Evolutionary conservation across 805 yeast species (phyloP).

Genomic region (Metschnikowia aberdeeniae): DNA sequence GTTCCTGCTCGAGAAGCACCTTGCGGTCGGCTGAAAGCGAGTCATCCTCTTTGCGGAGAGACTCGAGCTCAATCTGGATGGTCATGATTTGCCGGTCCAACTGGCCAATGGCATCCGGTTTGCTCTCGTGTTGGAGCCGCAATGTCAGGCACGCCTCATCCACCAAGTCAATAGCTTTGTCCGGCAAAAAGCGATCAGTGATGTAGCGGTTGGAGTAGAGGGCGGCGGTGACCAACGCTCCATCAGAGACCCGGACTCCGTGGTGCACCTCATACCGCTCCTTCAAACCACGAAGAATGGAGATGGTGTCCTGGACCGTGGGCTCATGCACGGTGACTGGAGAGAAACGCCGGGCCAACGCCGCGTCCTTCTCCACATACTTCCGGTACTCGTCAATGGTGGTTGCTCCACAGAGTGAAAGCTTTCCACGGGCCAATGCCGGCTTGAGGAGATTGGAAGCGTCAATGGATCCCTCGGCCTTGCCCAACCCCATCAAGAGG

Average conservation of each 20-base stretch:
- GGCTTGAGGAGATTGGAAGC: constrained; percentile 93
- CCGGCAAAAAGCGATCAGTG: constrained; percentile 88
- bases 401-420: constrained; percentile 95
- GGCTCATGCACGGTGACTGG: constrained; percentile 87
- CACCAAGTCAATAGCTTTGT: constrained; percentile 92
- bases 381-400: constrained; percentile 90
- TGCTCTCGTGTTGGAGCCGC: constrained; percentile 92
- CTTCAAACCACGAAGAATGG: constrained; percentile 87
- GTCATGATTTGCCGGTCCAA: constrained; percentile 89
- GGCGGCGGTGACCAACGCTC: constrained; percentile 92
- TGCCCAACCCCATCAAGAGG: constrained; percentile 83
- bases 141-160: constrained; percentile 97
- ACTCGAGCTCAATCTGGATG: constrained; percentile 90
- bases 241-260: constrained; percentile 90
- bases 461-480: constrained; percentile 92
- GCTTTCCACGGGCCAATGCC: constrained; percentile 84
- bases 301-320: constrained; percentile 82
- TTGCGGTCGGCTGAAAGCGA: constrained; percentile 75
- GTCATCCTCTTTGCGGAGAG: constrained; percentile 89
- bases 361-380: constrained; percentile 94
- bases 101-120: constrained; percentile 90
- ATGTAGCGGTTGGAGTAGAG: constrained; percentile 85
- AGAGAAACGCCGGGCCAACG: constrained; percentile 89
- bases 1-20: constrained; percentile 64
- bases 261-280: constrained; percentile 96